Percentiles rank a stretch among this genome's conserved stretches.
Conservation (phyloP, 805 yeast genomes). For the Starmerella scarabaei region DNA sequence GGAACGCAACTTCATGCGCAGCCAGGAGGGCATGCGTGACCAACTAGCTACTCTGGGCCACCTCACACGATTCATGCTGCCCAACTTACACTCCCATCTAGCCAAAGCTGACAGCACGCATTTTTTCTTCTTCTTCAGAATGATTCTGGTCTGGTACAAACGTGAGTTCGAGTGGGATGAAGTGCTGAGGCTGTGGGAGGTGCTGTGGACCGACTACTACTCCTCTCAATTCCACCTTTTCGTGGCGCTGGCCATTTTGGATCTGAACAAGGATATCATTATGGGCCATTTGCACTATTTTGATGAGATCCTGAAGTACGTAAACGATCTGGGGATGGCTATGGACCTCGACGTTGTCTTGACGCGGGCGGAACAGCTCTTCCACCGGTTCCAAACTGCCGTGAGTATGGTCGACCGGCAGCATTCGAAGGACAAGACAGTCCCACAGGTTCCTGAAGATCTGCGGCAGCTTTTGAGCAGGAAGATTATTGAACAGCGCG, state of each 20-base stretch:
- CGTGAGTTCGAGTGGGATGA: conserved; percentile 76
- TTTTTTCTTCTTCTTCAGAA: conserved; percentile 84
- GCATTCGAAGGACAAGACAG: conserved; percentile 1
- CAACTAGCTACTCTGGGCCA: conserved; percentile 78
- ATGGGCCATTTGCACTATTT: conserved; percentile 60
- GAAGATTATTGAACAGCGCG: conserved; percentile 52
- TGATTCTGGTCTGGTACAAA: conserved; percentile 91
- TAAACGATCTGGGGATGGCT: conserved; percentile 75
- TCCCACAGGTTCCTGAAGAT: conserved; percentile 29
- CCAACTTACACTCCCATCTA: conserved; percentile 67
- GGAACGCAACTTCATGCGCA: conserved; percentile 88
- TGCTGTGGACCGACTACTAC: conserved; percentile 75
- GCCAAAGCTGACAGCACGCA: conserved; percentile 81
- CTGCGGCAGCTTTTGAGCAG: conserved; percentile 48
- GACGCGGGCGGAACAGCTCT: conserved; percentile 72
- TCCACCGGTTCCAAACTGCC: conserved; percentile 66
- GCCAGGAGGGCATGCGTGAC: conserved; percentile 82
- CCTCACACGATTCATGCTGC: conserved; percentile 79
- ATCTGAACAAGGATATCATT: conserved; percentile 69
- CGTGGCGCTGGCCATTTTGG: conserved; percentile 77
- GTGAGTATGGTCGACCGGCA: conserved; percentile 56
- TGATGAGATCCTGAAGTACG: conserved; percentile 84
- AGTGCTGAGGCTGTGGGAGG: conserved; percentile 78
- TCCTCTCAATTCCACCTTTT: conserved; percentile 81
- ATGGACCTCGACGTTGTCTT: conserved; percentile 64